Evolutionary conservation across 2,329 filamentous ascomycete species (phyloP), one percentile per base, ranked within the genome.

Genomic region (Monilinia fructigena): DNA sequence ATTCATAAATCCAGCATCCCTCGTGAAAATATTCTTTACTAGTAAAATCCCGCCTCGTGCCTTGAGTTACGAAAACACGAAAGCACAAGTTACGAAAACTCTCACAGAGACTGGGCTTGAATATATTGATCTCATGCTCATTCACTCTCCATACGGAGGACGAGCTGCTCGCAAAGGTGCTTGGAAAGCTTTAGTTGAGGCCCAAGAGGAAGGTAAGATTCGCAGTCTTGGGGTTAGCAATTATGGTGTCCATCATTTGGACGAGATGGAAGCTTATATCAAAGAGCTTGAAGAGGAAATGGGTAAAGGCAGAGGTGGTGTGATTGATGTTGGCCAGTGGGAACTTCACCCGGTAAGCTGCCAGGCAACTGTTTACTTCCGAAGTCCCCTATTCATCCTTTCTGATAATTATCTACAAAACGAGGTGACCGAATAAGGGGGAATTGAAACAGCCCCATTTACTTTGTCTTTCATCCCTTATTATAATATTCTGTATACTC

Each of bases 271-370:
- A 76, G 75, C 74, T 65, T 82, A 87, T 76, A 87, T 86, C 67
- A 79, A 78, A 63, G 85, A 88, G 76, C 83, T 88, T 0, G 88
- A 90, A 73, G 74, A 76, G 23, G 85, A 86, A 66, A 82, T 84
- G 55, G 86, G 85, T 1, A 79, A 81, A 66, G 88, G 87, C 12
- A 88, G 86, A 71, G 87, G 86, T 55, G 91, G 91, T 31, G 80
- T 91, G 52, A 84, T 97, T 74, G 90, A 88, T 68, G 90, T 97
- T 48, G 93, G 92, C 52, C 93, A 97, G 78, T 92, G 90, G 78
- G 93, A 97, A 79, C 80, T 97, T 14, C 93, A 97, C 78, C 93
- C 93, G 0, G 63, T 65, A 42, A 18, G 63, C 53, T 47, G 16
- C 31, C 2, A 45, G 38, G 16, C 23, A 35, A 18, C 3, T 20